Percentiles rank a stretch among this genome's conserved stretches.
These are phyloP conservation scores for Thelonectria rubi DNA, from an alignment of 2,329 filamentous ascomycete genomes.

Conservation along the genomic window DNA sequence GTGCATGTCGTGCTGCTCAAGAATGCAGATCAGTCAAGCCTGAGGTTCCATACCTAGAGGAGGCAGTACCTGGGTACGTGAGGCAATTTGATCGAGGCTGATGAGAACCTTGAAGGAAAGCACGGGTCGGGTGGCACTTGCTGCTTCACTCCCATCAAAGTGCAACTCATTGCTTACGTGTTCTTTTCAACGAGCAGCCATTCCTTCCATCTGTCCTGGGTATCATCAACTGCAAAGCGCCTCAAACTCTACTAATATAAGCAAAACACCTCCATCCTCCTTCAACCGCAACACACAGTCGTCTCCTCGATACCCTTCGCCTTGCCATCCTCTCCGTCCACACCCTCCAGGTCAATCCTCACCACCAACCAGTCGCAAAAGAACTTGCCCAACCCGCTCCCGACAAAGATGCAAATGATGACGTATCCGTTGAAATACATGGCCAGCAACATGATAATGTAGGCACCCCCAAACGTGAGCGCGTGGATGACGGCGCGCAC, in stretches of 20 bases:
- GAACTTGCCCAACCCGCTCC: conserved; percentile 62
- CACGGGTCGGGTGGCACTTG: too few species aligned
- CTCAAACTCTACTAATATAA: too few species aligned
- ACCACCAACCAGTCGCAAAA: conserved; percentile 62
- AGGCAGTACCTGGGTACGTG: too few species aligned
- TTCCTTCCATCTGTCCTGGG: background rate
- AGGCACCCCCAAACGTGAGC: conserved; percentile 76
- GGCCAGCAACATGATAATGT: conserved; percentile 76
- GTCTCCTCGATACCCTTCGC: conserved; percentile 54
- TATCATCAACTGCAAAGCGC: conserved; percentile 19
- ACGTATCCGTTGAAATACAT: conserved; percentile 76
- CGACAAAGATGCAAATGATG: conserved; percentile 78
- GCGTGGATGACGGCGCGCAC: conserved; percentile 73
- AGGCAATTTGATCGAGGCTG: too few species aligned
- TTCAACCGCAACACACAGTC: conserved; percentile 56
- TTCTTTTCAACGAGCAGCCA: too few species aligned
- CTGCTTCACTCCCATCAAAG: too few species aligned
- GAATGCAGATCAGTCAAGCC: too few species aligned
- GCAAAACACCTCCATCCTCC: background rate
- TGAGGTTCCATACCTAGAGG: background rate
- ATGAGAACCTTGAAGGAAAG: too few species aligned
- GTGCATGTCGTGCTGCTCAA: background rate
- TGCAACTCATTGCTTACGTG: too few species aligned
- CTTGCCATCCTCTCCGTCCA: conserved; percentile 37
- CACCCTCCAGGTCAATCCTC: conserved; percentile 49